Conservation (phyloP, 805 yeast species). For the Huiozyma naganishii region DNA sequence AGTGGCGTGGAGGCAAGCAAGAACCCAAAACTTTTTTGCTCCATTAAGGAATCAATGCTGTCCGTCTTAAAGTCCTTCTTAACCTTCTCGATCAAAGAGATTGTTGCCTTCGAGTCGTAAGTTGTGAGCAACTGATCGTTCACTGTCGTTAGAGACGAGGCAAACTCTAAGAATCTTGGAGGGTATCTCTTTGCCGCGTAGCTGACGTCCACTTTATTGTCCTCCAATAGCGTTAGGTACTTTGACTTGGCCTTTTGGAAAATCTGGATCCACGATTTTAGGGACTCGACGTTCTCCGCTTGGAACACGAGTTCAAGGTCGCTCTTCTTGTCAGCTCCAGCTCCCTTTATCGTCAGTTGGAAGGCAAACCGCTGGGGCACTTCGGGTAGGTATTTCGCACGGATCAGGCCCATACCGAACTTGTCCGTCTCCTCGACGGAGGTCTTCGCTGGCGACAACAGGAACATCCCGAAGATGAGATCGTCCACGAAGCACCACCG, state of each 20-base stretch:
- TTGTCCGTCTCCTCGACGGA: conserved; percentile 85
- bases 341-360: conserved; percentile 45
- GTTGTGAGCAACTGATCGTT: conserved; percentile 31
- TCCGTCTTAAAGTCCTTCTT: conserved; percentile 11
- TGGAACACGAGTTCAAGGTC: conserved; percentile 43
- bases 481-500: conserved; percentile 73
- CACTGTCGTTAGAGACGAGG: conserved; percentile 45
- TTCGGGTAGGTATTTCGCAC: conserved; percentile 44
- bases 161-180: conserved; percentile 57
- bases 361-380: conserved; percentile 76
- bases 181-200: conserved; percentile 53
- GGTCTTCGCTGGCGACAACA: conserved; percentile 50
- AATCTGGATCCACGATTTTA: conserved; percentile 62
- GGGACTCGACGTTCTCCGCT: conserved; percentile 60
- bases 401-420: conserved; percentile 66
- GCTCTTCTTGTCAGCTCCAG: conserved; percentile 2
- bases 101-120: not conserved
- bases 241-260: conserved; percentile 47
- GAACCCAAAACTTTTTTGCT: conserved; percentile 11
- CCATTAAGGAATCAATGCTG: conserved; percentile 12
- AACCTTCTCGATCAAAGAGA: conserved; percentile 21
- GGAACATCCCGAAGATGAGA: conserved; percentile 72
- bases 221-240: conserved; percentile 28
- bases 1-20: conserved; percentile 50
- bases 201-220: conserved; percentile 22